A percentile compares a stretch with the other conserved stretches of the same genome.
These are phyloP conservation scores for Calonectria hawksworthii DNA, from an alignment of 2,329 filamentous ascomycete species.

Conservation along the genomic window DNA sequence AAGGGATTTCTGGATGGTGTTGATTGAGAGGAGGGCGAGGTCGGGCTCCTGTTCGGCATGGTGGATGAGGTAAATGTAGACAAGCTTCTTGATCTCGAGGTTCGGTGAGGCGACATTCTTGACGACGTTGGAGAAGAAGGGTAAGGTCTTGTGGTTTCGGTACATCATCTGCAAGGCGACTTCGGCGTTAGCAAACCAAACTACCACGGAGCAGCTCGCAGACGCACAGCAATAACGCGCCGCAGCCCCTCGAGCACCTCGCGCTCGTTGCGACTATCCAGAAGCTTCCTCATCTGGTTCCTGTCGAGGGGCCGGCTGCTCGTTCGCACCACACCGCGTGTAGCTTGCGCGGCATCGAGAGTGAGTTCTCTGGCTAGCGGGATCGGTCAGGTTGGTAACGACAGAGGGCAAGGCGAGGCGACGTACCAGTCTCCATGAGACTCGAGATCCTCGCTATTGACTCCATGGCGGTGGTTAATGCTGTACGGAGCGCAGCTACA, in stretches of 20 bases:
- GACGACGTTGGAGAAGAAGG: slow-evolving; percentile 97
- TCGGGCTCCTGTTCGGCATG: slow-evolving; percentile 98
- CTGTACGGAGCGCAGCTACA: slow-evolving; percentile 25
- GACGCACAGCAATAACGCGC: slow-evolving; percentile 86
- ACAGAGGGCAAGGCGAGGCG: slow-evolving; percentile 19
- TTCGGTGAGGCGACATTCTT: slow-evolving; percentile 97
- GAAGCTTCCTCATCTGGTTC: slow-evolving; percentile 91
- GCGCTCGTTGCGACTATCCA: slow-evolving; percentile 93
- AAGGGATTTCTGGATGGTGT: slow-evolving; percentile 97
- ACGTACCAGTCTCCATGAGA: slow-evolving; percentile 91
- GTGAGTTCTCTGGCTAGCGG: slow-evolving; percentile 91
- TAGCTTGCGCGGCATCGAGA: slow-evolving; percentile 94
- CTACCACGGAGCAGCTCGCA: neutral
- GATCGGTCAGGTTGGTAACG: slow-evolving; percentile 36
- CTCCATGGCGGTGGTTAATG: slow-evolving; percentile 76
- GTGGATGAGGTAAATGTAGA: slow-evolving; percentile 97
- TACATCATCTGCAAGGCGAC: slow-evolving; percentile 87
- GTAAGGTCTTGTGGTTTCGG: slow-evolving; percentile 85
- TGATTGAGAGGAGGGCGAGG: slow-evolving; percentile 95
- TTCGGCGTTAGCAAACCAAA: slow-evolving; percentile 18
- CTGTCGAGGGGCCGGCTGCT: slow-evolving; percentile 77
- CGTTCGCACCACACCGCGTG: slow-evolving; percentile 72
- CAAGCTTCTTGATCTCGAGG: slow-evolving; percentile 95
- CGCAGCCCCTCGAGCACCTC: slow-evolving; percentile 94
- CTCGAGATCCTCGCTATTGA: slow-evolving; percentile 94